A percentile compares a stretch with the other conserved stretches of the same genome.
Evolutionary conservation across 805 yeast genomes (phyloP).

Genomic region (Zygosaccharomyces rouxii): DNA sequence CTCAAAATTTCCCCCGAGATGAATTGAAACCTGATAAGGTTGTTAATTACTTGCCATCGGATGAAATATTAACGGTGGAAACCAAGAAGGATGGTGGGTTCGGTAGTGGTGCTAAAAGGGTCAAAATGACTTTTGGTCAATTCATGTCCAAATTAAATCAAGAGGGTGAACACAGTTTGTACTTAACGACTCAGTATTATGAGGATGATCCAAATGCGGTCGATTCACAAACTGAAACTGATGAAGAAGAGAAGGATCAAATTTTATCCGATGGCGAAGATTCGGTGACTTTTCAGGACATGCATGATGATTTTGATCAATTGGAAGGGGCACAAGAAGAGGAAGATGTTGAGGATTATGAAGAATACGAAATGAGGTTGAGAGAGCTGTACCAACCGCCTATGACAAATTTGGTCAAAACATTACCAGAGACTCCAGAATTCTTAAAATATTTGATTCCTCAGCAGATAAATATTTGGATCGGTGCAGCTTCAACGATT

Average conservation of each 20-base stretch:
- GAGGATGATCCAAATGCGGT: constrained; percentile 38
- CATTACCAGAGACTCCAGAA: constrained; percentile 41
- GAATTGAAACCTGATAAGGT: constrained; percentile 38
- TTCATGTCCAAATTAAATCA: constrained; percentile 41
- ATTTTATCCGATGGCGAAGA: constrained; percentile 19
- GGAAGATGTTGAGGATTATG: constrained; percentile 20
- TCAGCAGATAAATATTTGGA: constrained; percentile 74
- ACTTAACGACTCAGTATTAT: constrained; percentile 66
- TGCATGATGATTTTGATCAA: constrained; percentile 30
- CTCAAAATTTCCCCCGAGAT: constrained; percentile 32
- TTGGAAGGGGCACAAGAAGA: constrained; percentile 25
- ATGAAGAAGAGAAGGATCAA: constrained; percentile 17
- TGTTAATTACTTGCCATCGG: constrained; percentile 36
- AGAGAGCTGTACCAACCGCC: constrained; percentile 59
- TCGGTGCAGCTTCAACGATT: constrained; percentile 43
- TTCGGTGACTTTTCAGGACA: constrained; percentile 21
- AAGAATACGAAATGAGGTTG: constrained; percentile 42
- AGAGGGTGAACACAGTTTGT: constrained; percentile 44
- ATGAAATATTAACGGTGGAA: constrained; percentile 50
- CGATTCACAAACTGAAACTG: constrained; percentile 26
- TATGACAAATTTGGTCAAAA: constrained; percentile 41
- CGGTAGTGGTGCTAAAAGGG: constrained; percentile 58
- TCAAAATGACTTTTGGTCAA: constrained; percentile 46
- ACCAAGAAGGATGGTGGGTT: constrained; percentile 56
- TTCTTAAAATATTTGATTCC: constrained; percentile 46